These are phyloP conservation scores for Dictyostelium firmibasis DNA, from an alignment of 78 protist genomes.

Conservation along the genomic window DNA sequence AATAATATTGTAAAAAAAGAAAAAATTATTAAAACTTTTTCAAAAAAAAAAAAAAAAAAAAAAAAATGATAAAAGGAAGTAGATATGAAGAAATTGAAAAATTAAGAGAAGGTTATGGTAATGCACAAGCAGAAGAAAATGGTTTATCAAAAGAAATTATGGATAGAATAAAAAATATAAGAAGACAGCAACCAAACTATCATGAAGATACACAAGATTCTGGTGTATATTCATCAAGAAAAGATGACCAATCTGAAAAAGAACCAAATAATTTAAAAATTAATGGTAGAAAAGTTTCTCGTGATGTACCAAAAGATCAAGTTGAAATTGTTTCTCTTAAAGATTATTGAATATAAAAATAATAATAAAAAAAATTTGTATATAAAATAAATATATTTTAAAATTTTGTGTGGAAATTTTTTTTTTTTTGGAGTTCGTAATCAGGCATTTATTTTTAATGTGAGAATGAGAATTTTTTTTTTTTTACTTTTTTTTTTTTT, in stretches of 20 bases:
- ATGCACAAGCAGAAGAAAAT: not conserved
- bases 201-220: not conserved
- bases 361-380: not conserved
- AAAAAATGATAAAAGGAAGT: not conserved
- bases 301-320: not conserved
- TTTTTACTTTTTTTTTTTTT: slow-evolving; percentile 6
- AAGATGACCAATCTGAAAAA: not conserved
- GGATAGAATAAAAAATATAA: slow-evolving; percentile 2
- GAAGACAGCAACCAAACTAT: not conserved
- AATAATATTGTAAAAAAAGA: not conserved
- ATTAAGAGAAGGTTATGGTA: not conserved
- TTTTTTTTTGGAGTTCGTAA: too few relatives aligned
- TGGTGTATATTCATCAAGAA: not conserved
- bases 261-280: not conserved
- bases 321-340: not conserved
- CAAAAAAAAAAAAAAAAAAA: too few relatives aligned
- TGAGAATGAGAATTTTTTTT: not conserved
- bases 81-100: slow-evolving; percentile 7
- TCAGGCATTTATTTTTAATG: not conserved
- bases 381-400: not conserved
- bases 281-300: not conserved
- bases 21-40: not conserved
- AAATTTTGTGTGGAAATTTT: not conserved
- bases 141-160: slow-evolving; percentile 32
- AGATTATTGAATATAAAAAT: not conserved